Conservation (phyloP, 2,329 filamentous ascomycete genomes). For the Aspergillus ochraceoroseus region DNA sequence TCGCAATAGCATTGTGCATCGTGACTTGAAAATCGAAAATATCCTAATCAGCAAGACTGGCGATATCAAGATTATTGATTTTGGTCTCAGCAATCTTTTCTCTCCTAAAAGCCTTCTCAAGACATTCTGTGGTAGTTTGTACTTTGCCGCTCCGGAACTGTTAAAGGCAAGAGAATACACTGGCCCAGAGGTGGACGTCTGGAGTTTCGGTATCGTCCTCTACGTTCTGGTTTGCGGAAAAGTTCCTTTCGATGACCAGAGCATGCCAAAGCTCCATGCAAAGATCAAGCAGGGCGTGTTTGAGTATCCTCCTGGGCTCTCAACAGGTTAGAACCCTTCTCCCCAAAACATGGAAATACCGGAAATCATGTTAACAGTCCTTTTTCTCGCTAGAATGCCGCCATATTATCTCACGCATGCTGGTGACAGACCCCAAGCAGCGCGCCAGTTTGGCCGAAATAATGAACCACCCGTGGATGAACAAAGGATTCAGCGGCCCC, state of each 20-base stretch:
- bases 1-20: constrained; percentile 94
- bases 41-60: constrained; percentile 98
- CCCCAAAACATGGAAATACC: constrained; percentile 3
- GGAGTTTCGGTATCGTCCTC: constrained; percentile 97
- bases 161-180: constrained; percentile 92
- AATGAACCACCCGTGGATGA: constrained; percentile 93
- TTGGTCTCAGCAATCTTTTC: constrained; percentile 94
- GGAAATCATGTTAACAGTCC: constrained; percentile 35
- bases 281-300: constrained; percentile 98
- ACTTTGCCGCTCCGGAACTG: constrained; percentile 93
- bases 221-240: constrained; percentile 97
- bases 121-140: constrained; percentile 95
- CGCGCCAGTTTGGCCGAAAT: constrained; percentile 86
- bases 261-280: constrained; percentile 94
- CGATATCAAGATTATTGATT: constrained; percentile 99
- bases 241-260: constrained; percentile 97
- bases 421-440: constrained; percentile 86
- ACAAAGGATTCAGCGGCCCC: constrained; percentile 77
- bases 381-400: constrained; percentile 67
- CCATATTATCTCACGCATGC: constrained; percentile 86
- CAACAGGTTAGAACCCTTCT: constrained; percentile 66
- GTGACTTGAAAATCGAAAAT: constrained; percentile 97
- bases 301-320: constrained; percentile 92
- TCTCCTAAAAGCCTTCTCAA: constrained; percentile 79
- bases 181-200: constrained; percentile 93